Conservation (phyloP, 306 rosid species). For the Sphenostylis stenocarpa region DNA sequence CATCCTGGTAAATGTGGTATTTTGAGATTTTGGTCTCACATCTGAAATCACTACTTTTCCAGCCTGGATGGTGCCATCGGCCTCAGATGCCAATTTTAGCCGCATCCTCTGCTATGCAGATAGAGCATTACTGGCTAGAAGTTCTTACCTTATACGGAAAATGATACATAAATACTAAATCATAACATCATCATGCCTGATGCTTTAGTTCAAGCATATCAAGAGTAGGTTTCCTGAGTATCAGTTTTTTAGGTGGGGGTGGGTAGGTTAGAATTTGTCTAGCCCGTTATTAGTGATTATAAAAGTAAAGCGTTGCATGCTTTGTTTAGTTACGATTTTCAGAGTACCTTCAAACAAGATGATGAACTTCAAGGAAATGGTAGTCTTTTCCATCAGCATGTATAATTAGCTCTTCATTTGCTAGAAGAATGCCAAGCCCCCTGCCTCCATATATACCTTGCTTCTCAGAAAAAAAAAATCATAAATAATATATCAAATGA, state of each 20-base stretch:
- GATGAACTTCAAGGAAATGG: too few species aligned
- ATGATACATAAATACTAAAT: not conserved
- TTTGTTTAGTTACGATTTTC: not conserved
- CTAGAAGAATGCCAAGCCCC: not conserved
- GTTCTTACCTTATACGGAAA: slow-evolving; percentile 18
- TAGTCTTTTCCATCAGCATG: not conserved
- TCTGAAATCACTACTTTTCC: not conserved
- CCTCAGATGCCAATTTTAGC: slow-evolving; percentile 1
- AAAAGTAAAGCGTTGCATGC: not conserved
- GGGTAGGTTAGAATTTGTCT: not conserved
- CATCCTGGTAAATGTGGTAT: slow-evolving; percentile 3
- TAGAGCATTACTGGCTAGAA: slow-evolving; percentile 1
- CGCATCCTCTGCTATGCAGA: not conserved
- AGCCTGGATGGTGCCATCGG: not conserved
- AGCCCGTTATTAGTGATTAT: too few species aligned
- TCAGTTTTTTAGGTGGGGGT: not conserved
- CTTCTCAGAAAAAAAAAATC: not conserved
- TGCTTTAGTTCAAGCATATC: not conserved
- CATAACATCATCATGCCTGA: not conserved
- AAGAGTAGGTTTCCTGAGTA: not conserved
- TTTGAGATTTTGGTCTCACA: not conserved
- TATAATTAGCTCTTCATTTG: not conserved
- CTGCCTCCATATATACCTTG: not conserved
- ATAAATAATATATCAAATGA: not conserved
- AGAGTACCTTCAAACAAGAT: not conserved